Percentiles rank a stretch among this genome's conserved stretches.
These are phyloP conservation scores for Pythium folliculosum DNA, from an alignment of 352 stramenopile genomes.

Conservation along the genomic window DNA sequence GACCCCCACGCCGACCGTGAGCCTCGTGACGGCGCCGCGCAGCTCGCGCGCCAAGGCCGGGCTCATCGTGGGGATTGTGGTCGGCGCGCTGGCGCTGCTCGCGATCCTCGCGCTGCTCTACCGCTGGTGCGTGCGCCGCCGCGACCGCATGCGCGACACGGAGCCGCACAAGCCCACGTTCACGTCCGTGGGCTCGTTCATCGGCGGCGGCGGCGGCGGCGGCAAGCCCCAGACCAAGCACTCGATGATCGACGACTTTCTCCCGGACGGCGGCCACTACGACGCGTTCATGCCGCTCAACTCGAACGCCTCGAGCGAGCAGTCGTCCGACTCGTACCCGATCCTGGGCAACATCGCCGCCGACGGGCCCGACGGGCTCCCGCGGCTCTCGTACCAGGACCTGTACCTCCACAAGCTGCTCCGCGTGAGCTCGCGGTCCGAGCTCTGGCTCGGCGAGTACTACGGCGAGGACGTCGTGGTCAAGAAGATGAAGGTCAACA, in stretches of 20 bases:
- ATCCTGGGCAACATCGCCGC: constrained; percentile 58
- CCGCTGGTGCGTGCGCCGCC: constrained; percentile 21
- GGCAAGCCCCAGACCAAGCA: constrained; percentile 9
- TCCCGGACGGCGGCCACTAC: constrained; percentile 14
- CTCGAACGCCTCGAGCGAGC: constrained; percentile 64
- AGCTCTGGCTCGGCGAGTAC: constrained; percentile 80
- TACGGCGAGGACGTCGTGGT: constrained; percentile 60
- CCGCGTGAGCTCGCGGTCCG: constrained; percentile 67
- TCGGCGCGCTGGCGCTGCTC: constrained; percentile 22
- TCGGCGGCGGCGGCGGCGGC: constrained; percentile 5
- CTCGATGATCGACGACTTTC: constrained; percentile 20
- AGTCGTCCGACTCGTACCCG: constrained; percentile 62
- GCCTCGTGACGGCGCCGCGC: background rate
- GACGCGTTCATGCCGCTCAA: constrained; percentile 18
- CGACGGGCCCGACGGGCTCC: constrained; percentile 70
- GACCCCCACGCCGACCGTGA: background rate
- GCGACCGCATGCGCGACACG: constrained; percentile 7
- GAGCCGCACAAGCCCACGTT: constrained; percentile 32
- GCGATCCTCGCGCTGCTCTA: constrained; percentile 17
- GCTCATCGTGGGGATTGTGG: constrained; percentile 24
- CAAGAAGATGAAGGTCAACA: constrained; percentile 84
- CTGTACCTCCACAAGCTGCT: constrained; percentile 74
- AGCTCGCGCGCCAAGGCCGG: constrained; percentile 14
- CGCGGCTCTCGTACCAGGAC: constrained; percentile 67
- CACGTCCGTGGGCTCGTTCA: constrained; percentile 24